Evolutionary conservation across 345 rosid species (phyloP), one percentile per base, ranked within the genome.

Genomic region (Cochlearia excelsa): DNA sequence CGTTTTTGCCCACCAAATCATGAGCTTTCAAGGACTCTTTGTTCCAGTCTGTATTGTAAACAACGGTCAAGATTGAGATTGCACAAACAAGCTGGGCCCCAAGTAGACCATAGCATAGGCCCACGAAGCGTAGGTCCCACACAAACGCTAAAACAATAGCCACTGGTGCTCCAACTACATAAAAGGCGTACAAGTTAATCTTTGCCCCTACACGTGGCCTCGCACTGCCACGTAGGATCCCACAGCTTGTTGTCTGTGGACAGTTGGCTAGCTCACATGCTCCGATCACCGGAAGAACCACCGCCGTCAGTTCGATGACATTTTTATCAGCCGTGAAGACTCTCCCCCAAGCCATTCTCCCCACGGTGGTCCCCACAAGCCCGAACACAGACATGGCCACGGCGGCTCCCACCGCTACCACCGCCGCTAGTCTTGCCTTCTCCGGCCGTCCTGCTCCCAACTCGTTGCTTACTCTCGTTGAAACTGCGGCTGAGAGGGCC

Each of bases 171-270:
- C 96, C 96, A 72, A 88, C 88, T 54, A 85, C 33, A 72, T 88
- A 88, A 69, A 88, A 88, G 6, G 94, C 82, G 79, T 78, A 83
- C 54, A 88, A 80, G 54, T 85, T 85, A 64, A 88, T 78, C 8
- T 70, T 79, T 2, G 88, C 96, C 1, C 86, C 94, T 33, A 77
- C 63, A 28, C 82, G 79, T 26, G 96, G 94, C 82, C 94, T 75
- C 2, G 96, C 96, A 46, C 86, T 78, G 40, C 96, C 96, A 74
- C 90, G 77, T 1, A 88, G 67, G 44, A 88, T 85, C 66, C 98
- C 98, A 38, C 96, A 88, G 40, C 97, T 75, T 28, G 96, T 83
- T 34, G 98, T 92, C 47, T 92, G 98, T 7, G 98, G 96, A 53
- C 90, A 88, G 63, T 92, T 92, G 37, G 85, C 95, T n/a, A 92